Evolutionary conservation across 1,284 basidiomycete genomes (phyloP), one percentile per base, ranked within the genome.

Genomic region (Hypsizygus ulmarius): DNA sequence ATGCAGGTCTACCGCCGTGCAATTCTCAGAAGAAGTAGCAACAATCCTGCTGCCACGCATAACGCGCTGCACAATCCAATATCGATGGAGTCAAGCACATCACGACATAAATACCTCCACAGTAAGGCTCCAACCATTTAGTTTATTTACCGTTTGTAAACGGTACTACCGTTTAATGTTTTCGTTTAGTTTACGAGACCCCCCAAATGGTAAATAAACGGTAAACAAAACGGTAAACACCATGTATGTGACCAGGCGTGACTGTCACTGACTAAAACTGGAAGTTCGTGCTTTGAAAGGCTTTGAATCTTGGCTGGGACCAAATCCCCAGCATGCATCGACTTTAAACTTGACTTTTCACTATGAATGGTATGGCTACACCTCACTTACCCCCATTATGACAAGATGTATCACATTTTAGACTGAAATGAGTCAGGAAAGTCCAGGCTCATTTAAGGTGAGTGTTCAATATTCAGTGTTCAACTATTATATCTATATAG

Each of bases 141-240:
- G 35, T 48, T 48, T 48, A 19, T 43, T 48, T 48, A 48, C 47
- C 19, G 28, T 48, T 43, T 48, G 30, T 48, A 39, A 43, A 48
- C 29, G n/a, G 19, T 39, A 38, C 29, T 19, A 43, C 41, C 28
- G 11, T 48, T 47, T 43, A 43, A 2, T 12, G 25, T 43, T 43
- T 21, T 25, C n/a, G 18, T 34, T 25, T 35, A 21, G 32, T 32
- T 33, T 19, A 25, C 29, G 16, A 11, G 12, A n/a, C n/a, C 21
- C 15, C n/a, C 12, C 14, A 41, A 41, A 41, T 28, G 14, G 39
- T 41, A 27, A 27, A 28, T 29, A 41, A 41, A 29, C 27, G 27
- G 39, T 41, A 29, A 19, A 39, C 14, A 16, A 25, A 25, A 25
- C 7, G 21, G 21, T 25, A 25, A 25, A 25, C 7, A 7, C 7